These are phyloP conservation scores for Aspergillus tamarii DNA, from an alignment of 2,329 filamentous ascomycete species.

Conservation along the genomic window DNA sequence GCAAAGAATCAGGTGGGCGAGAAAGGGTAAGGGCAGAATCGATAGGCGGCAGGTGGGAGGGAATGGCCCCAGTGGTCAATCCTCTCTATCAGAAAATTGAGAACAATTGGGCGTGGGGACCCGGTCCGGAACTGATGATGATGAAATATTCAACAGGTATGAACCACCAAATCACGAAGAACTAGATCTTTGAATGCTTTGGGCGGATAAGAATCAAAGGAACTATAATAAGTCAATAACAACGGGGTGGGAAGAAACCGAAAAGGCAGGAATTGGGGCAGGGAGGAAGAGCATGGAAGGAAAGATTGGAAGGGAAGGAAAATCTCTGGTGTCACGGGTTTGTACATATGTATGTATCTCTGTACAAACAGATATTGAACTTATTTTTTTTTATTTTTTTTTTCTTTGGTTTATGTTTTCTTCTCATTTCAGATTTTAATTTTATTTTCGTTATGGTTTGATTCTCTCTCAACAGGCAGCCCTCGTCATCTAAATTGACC, in stretches of 20 bases:
- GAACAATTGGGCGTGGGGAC: background rate
- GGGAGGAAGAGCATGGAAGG: background rate
- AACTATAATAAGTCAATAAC: background rate
- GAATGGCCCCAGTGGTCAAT: slow-evolving; percentile 9
- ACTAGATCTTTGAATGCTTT: background rate
- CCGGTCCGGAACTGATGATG: background rate
- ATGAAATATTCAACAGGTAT: too few species aligned
- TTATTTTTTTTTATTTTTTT: too few species aligned
- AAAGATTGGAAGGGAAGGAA: background rate
- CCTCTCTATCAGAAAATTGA: background rate
- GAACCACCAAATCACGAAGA: background rate
- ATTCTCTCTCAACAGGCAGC: background rate
- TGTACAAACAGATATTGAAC: background rate
- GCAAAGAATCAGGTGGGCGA: slow-evolving; percentile 25
- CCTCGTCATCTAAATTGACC: background rate
- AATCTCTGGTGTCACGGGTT: slow-evolving; percentile 8
- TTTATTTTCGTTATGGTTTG: background rate
- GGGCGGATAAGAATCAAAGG: background rate
- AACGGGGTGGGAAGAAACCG: background rate
- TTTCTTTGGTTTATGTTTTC: background rate
- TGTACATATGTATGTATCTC: background rate
- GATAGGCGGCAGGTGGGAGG: slow-evolving; percentile 26
- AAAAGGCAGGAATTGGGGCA: background rate
- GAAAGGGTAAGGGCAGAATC: slow-evolving; percentile 25
- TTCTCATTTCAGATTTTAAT: background rate